Percentiles rank a stretch among this genome's conserved stretches.
Conservation (phyloP, 441 rosid genomes). For the Corymbia citriodora region DNA sequence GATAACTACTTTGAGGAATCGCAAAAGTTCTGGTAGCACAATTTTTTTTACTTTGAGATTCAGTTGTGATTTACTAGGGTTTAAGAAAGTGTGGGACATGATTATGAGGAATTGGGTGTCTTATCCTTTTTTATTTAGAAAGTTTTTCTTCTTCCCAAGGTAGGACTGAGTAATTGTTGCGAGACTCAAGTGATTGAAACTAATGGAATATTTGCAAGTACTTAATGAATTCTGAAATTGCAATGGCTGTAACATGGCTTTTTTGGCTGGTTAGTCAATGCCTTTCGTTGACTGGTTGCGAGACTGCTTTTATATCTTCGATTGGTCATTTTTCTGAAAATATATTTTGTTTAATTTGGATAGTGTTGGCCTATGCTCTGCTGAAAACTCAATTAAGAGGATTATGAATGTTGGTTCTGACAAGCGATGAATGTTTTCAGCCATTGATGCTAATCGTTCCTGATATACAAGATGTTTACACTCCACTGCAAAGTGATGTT, state of each 20-base stretch:
- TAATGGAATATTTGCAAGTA: not conserved
- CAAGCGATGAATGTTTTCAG: slow-evolving; percentile 32
- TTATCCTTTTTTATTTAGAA: not conserved
- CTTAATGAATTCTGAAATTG: not conserved
- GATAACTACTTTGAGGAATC: not conserved
- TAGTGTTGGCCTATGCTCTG: not conserved
- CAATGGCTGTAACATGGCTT: not conserved
- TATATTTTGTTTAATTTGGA: not conserved
- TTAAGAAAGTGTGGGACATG: not conserved
- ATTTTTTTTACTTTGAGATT: not conserved
- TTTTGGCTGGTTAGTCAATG: not conserved
- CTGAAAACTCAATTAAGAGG: not conserved
- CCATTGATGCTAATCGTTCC: slow-evolving; percentile 88
- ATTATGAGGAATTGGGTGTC: not conserved
- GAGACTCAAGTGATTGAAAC: not conserved
- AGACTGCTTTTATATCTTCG: not conserved
- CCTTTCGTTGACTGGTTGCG: not conserved
- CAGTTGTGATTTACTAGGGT: not conserved
- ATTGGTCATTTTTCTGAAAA: not conserved
- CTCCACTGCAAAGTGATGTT: slow-evolving; percentile 79
- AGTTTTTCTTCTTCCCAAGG: not conserved
- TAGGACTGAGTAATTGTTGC: not conserved
- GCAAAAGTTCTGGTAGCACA: not conserved
- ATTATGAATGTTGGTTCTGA: not conserved
- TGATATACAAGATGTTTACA: slow-evolving; percentile 80